phyloP scores from a whole-genome alignment of 108 stramenopile genomes.

The Pseudonitzschia delicatissima region DNA sequence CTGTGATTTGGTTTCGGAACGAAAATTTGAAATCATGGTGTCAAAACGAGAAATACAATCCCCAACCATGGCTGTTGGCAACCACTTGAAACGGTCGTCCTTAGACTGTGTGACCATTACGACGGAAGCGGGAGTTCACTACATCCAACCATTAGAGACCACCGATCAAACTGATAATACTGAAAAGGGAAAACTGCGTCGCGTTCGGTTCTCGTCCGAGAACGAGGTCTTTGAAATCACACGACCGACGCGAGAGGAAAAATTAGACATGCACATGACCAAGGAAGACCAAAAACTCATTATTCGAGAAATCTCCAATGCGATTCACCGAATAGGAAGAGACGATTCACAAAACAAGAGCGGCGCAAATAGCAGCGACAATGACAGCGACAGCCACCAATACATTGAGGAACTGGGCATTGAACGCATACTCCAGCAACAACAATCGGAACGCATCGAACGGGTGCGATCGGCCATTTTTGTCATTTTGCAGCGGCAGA shows the following conservation, averaged over 20 bases:
- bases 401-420: neutral
- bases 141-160: neutral
- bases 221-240: neutral
- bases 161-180: neutral
- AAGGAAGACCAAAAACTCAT: neutral
- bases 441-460: neutral
- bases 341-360: neutral
- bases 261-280: conserved; percentile 1
- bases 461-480: neutral
- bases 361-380: neutral
- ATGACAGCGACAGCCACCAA: neutral
- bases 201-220: neutral
- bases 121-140: too few relatives aligned
- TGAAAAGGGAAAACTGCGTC: too few relatives aligned
- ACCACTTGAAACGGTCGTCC: too few relatives aligned
- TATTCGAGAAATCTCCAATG: neutral
- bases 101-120: too few relatives aligned
- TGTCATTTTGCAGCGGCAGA: conserved; percentile 1
- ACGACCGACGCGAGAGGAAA: conserved; percentile 7
- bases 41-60: too few relatives aligned
- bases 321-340: neutral
- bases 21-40: too few relatives aligned
- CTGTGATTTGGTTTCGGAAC: too few relatives aligned
- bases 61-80: too few relatives aligned
- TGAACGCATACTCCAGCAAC: conserved; percentile 6